These are phyloP conservation scores for Heritiera littoralis DNA, from an alignment of 345 rosid species.

Conservation along the genomic window DNA sequence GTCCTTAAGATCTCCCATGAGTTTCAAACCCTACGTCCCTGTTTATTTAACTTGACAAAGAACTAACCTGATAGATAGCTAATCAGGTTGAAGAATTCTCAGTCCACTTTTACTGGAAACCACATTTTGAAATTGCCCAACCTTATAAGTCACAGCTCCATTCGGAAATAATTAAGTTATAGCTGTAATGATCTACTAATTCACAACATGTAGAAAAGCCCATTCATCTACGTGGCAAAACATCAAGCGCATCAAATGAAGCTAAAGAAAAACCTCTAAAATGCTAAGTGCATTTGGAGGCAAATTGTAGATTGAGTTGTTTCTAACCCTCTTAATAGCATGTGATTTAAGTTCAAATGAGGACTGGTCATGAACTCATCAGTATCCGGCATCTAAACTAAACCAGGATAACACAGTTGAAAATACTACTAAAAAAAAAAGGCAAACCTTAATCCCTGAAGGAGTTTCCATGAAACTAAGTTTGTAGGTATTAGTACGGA, in stretches of 20 bases:
- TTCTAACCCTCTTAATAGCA: background rate
- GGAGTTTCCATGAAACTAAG: slow-evolving; percentile 97
- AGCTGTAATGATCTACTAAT: background rate
- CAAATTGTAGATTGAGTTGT: background rate
- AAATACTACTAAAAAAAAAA: background rate
- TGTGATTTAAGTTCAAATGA: background rate
- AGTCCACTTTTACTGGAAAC: background rate
- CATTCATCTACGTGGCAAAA: background rate
- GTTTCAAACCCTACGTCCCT: background rate
- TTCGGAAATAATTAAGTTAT: background rate
- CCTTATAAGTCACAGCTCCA: background rate
- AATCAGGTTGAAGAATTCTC: background rate
- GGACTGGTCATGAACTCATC: background rate
- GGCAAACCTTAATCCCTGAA: slow-evolving; percentile 82
- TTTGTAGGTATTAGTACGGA: slow-evolving; percentile 86
- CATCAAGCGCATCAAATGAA: background rate
- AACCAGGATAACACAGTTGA: background rate
- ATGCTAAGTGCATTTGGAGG: background rate
- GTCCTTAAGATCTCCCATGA: background rate
- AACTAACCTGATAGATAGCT: background rate
- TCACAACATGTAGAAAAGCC: background rate
- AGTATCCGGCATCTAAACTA: background rate
- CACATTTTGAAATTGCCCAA: background rate
- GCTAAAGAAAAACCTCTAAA: background rate
- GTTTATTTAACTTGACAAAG: background rate